Percentiles rank a stretch among this genome's conserved stretches.
These are phyloP conservation scores for Chrysosporium keratinophilum DNA, from an alignment of 2,329 filamentous ascomycete genomes.

Conservation along the genomic window DNA sequence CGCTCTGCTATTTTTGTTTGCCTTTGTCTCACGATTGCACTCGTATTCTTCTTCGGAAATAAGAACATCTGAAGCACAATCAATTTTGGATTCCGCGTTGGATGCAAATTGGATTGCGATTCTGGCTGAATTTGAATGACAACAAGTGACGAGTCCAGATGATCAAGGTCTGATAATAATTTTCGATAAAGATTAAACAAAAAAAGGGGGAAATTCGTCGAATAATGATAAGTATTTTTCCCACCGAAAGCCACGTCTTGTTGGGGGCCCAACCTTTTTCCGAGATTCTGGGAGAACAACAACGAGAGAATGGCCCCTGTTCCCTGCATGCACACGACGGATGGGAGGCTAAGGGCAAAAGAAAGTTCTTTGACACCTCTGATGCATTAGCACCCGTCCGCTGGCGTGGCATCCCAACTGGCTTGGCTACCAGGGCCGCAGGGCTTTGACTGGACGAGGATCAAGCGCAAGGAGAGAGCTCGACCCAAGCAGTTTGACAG, in stretches of 20 bases:
- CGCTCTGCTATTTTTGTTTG: too few relatives aligned
- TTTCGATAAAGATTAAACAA: too few relatives aligned
- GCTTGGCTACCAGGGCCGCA: constrained; percentile 1
- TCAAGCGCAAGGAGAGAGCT: not conserved
- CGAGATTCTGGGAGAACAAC: not conserved
- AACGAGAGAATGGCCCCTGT: not conserved
- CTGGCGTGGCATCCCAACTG: not conserved
- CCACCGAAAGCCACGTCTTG: constrained; percentile 6
- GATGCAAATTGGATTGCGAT: too few relatives aligned
- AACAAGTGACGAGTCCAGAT: too few relatives aligned
- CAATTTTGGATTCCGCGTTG: too few relatives aligned
- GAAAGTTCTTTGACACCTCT: not conserved
- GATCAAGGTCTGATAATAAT: too few relatives aligned
- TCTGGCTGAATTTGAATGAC: too few relatives aligned
- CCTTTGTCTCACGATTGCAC: too few relatives aligned
- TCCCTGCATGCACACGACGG: not conserved
- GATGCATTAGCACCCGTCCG: constrained; percentile 5
- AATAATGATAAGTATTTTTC: not conserved
- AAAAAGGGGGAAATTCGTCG: too few relatives aligned
- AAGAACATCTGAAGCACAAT: too few relatives aligned
- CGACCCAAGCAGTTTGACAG: not conserved
- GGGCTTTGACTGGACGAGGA: not conserved
- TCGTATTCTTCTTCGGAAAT: too few relatives aligned
- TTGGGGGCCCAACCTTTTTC: constrained; percentile 10
- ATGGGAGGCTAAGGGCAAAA: not conserved